These are phyloP conservation scores for Monilinia laxa DNA, from an alignment of 2,329 filamentous ascomycete species.

Conservation along the genomic window DNA sequence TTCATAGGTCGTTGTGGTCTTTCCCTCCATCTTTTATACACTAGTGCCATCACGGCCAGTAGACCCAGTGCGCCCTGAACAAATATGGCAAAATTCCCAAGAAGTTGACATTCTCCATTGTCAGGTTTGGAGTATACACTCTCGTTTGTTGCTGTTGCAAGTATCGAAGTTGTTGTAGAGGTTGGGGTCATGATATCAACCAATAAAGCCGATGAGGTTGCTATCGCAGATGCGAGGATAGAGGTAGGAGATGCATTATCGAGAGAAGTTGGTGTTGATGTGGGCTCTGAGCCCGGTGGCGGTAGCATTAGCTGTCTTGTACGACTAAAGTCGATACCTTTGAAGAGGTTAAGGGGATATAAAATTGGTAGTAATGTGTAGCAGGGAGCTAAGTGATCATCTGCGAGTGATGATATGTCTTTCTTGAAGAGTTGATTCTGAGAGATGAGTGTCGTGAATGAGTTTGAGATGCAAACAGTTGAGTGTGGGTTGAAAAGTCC, in stretches of 20 bases:
- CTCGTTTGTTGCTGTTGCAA: constrained; percentile 11
- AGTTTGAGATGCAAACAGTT: background rate
- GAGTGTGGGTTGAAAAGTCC: no score
- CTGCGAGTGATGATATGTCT: background rate
- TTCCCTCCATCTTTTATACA: constrained; percentile 92
- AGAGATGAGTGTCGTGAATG: constrained; percentile 4
- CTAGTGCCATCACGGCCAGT: constrained; percentile 79
- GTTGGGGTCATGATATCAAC: constrained; percentile 38
- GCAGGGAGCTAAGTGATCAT: background rate
- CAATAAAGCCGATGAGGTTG: constrained; percentile 36
- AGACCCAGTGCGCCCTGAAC: constrained; percentile 85
- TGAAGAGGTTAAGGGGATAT: background rate
- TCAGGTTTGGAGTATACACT: constrained; percentile 34
- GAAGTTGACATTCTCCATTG: constrained; percentile 77
- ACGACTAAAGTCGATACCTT: constrained; percentile 15
- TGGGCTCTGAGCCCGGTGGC: constrained; percentile 37
- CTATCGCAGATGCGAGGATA: constrained; percentile 32
- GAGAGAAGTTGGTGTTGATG: constrained; percentile 28
- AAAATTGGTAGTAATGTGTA: background rate
- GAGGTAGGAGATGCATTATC: constrained; percentile 32
- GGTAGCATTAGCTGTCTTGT: constrained; percentile 34
- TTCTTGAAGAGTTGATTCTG: background rate
- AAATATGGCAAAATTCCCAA: constrained; percentile 87
- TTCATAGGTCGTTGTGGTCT: constrained; percentile 87
- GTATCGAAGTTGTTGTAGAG: constrained; percentile 33